Percentiles rank a stretch among this genome's conserved stretches.
Conservation (phyloP, 2,329 filamentous ascomycete species). For the Cryphonectria radicalis region DNA sequence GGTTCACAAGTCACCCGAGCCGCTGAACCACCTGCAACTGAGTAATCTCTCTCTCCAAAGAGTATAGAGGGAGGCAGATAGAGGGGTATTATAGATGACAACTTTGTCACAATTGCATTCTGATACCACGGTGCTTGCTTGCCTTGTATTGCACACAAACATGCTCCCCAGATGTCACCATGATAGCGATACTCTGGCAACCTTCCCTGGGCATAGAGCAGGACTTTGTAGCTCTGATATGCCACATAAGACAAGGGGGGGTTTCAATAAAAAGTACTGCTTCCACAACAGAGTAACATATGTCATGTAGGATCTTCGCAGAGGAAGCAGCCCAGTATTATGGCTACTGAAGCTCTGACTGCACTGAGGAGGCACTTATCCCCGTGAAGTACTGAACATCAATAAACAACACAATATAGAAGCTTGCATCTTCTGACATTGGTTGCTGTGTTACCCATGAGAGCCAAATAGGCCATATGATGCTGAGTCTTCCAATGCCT, state of each 20-base stretch:
- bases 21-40: background rate
- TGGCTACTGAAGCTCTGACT: background rate
- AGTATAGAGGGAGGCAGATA: background rate
- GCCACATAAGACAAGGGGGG: background rate
- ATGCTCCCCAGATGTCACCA: background rate
- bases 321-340: background rate
- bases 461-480: background rate
- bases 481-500: background rate
- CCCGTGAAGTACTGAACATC: background rate
- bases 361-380: background rate
- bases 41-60: no score
- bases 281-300: background rate
- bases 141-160: background rate
- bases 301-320: background rate
- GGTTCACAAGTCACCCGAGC: background rate
- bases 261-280: background rate
- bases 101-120: background rate
- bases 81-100: background rate
- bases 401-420: background rate
- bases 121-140: background rate
- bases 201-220: background rate
- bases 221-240: background rate
- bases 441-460: background rate
- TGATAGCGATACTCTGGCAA: background rate
- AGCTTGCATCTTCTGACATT: background rate